These are phyloP conservation scores for Xylariaceae sp. DNA, from an alignment of 2,329 filamentous ascomycete genomes.

Conservation along the genomic window DNA sequence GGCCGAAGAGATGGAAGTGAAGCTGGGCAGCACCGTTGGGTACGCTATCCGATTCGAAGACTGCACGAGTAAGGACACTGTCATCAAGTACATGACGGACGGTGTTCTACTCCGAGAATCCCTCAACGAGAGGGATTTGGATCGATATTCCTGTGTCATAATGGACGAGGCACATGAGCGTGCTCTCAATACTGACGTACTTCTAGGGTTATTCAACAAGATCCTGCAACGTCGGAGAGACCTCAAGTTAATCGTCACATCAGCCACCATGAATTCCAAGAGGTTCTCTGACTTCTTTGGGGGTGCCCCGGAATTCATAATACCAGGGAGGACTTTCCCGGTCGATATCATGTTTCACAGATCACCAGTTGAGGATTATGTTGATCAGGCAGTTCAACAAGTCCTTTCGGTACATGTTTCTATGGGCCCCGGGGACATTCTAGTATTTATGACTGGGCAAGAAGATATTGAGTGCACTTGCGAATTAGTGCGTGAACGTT, in stretches of 20 bases:
- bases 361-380: slow-evolving; percentile 94
- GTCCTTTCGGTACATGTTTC: slow-evolving; percentile 94
- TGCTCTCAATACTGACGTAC: slow-evolving; percentile 90
- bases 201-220: slow-evolving; percentile 98
- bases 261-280: slow-evolving; percentile 97
- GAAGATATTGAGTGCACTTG: slow-evolving; percentile 98
- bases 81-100: slow-evolving; percentile 99
- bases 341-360: slow-evolving; percentile 95
- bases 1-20: slow-evolving; percentile 96
- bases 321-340: slow-evolving; percentile 92
- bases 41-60: slow-evolving; percentile 99
- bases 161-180: slow-evolving; percentile 99
- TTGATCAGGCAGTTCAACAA: slow-evolving; percentile 94
- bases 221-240: slow-evolving; percentile 85
- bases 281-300: slow-evolving; percentile 95
- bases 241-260: slow-evolving; percentile 94
- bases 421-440: slow-evolving; percentile 85
- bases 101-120: slow-evolving; percentile 92
- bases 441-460: slow-evolving; percentile 99
- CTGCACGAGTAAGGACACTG: slow-evolving; percentile 90
- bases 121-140: slow-evolving; percentile 84
- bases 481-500: slow-evolving; percentile 81
- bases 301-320: slow-evolving; percentile 92
- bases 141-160: slow-evolving; percentile 96
- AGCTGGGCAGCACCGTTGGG: slow-evolving; percentile 79